Evolutionary conservation across 1,139 yeast species (phyloP).

Genomic region (Suhomyces yuchorum): DNA sequence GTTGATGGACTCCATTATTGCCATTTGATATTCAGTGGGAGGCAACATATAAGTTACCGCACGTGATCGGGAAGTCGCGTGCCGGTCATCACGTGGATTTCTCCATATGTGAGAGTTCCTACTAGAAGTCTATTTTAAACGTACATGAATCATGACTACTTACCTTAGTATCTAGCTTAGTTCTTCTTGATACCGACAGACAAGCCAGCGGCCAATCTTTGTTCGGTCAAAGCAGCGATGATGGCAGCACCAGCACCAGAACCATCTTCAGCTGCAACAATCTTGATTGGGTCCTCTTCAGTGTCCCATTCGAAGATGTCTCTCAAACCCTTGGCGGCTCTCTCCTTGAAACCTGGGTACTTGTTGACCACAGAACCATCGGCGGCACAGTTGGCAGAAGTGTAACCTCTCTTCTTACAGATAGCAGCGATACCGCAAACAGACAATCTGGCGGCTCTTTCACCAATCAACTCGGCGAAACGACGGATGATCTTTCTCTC

Average conservation of each 20-base stretch:
- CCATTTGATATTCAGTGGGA: not conserved
- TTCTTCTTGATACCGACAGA: constrained; percentile 62
- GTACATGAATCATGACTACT: not conserved
- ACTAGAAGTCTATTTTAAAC: too few relatives aligned
- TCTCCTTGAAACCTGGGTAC: constrained; percentile 87
- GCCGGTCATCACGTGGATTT: too few relatives aligned
- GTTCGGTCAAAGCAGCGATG: constrained; percentile 89
- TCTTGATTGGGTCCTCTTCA: constrained; percentile 71
- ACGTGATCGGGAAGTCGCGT: not conserved
- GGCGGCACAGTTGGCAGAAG: constrained; percentile 87
- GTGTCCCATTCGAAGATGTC: constrained; percentile 85
- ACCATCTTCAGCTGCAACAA: constrained; percentile 96
- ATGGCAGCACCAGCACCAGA: constrained; percentile 98
- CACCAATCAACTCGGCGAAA: constrained; percentile 84
- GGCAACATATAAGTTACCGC: not conserved
- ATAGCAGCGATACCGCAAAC: constrained; percentile 97
- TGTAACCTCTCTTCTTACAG: constrained; percentile 80
- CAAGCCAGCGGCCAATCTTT: constrained; percentile 68
- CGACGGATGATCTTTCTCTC: constrained; percentile 86
- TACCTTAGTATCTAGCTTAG: constrained; percentile 1
- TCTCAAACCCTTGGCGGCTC: constrained; percentile 86
- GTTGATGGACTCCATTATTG: not conserved
- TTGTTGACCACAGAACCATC: constrained; percentile 95
- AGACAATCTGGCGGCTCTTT: constrained; percentile 88
- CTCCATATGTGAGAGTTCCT: too few relatives aligned